Evolutionary conservation across 306 rosid genomes (phyloP).

Genomic region (Mimosa bimucronata): DNA sequence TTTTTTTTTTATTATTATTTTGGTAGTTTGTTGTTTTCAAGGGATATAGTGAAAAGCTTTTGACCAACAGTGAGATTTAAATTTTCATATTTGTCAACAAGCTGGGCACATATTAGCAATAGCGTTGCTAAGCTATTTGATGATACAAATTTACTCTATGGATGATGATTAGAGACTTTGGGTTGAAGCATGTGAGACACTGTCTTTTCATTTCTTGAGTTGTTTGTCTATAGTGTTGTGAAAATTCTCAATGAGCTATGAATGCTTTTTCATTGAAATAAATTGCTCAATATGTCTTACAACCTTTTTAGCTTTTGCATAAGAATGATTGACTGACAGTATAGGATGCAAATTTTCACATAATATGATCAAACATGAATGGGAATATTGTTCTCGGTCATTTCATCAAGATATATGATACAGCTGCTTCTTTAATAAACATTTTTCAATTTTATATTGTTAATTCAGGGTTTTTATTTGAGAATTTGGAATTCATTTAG

Average conservation of each 20-base stretch:
- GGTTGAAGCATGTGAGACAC: background rate
- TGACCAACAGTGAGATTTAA: conserved; percentile 36
- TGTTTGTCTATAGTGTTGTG: no score
- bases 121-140: conserved; percentile 21
- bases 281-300: background rate
- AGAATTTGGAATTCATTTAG: background rate
- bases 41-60: conserved; percentile 36
- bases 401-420: conserved; percentile 19
- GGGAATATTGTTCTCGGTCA: conserved; percentile 6
- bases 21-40: conserved; percentile 34
- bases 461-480: background rate
- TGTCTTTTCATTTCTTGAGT: conserved; percentile 1
- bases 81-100: conserved; percentile 30
- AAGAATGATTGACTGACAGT: background rate
- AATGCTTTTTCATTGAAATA: background rate
- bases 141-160: conserved; percentile 24
- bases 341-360: no score
- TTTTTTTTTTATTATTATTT: background rate
- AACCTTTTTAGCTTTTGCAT: conserved; percentile 8
- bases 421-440: background rate
- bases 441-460: background rate
- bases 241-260: background rate
- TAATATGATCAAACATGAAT: background rate
- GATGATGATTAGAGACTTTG: conserved; percentile 12
- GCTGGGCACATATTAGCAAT: conserved; percentile 30